A percentile compares a stretch with the other conserved stretches of the same genome.
Evolutionary conservation across 331 rosid species (phyloP).

Genomic region (Malus hybrid): DNA sequence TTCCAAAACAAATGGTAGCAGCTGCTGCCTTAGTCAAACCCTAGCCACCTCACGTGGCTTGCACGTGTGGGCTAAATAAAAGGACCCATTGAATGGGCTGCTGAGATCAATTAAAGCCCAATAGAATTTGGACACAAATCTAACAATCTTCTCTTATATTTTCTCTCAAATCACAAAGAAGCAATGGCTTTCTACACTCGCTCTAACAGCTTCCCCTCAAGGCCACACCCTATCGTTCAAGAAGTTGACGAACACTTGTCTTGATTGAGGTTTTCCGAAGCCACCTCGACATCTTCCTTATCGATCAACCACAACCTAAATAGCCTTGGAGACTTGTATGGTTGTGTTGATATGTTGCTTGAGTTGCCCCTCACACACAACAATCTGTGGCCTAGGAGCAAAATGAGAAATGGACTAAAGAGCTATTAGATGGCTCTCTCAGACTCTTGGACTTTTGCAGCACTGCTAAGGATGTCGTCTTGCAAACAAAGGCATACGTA

Average conservation of each 20-base stretch:
- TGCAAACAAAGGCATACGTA: conserved; percentile 40
- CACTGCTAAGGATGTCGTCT: conserved; percentile 33
- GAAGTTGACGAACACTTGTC: conserved; percentile 22
- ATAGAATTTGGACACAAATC: too few relatives aligned
- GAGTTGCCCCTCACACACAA: conserved; percentile 15
- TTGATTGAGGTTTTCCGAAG: conserved; percentile 24
- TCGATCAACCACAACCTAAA: conserved; percentile 11
- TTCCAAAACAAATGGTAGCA: too few relatives aligned
- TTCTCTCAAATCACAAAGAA: not conserved
- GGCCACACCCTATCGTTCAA: conserved; percentile 21
- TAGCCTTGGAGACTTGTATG: conserved; percentile 15
- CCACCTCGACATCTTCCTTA: conserved; percentile 17
- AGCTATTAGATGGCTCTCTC: conserved; percentile 29
- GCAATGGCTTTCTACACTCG: conserved; percentile 22
- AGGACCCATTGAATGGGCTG: too few relatives aligned
- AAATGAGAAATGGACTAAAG: conserved; percentile 15
- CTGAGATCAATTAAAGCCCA: too few relatives aligned
- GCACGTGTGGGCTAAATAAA: too few relatives aligned
- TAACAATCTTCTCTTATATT: not conserved
- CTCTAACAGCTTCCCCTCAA: conserved; percentile 37
- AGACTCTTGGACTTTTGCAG: conserved; percentile 32
- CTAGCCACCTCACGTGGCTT: too few relatives aligned
- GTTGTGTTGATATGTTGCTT: conserved; percentile 20
- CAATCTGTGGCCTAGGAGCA: conserved; percentile 14
- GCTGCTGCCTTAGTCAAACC: too few relatives aligned